Evolutionary conservation across 1,284 basidiomycete genomes (phyloP), one percentile per base, ranked within the genome.

Genomic region (Boletellus dicymbophilus): DNA sequence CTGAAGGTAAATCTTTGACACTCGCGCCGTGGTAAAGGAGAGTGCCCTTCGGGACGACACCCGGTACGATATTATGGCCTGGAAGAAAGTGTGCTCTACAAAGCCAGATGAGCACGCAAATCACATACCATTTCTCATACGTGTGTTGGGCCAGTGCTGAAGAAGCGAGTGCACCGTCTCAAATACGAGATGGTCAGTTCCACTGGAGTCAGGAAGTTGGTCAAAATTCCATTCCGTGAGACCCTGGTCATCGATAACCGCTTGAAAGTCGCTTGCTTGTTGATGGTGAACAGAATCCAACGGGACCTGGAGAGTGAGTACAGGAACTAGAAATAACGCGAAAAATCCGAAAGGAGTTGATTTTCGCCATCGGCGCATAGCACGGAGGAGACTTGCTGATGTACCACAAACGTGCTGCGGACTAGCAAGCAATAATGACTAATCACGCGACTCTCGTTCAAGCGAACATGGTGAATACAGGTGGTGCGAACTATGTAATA

Each of bases 61-160:
- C 36, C 21, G 21, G 21, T 22, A 31, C 30, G 7, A 31, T 16
- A 16, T 31, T 31, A 51, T 79, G 78, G 3, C 77, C 75, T 74
- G 26, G 16, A 31, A 4, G 5, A 4, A 15, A 18, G 31, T 0
- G 0, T 26, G 11, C 23, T 36, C 1, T 2, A 37, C 8, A 37
- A n/a, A 26, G 16, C 1, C 3, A 34, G 15, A 28, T 1, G 23
- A 20, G 6, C 7, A 3, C 3, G 1, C 6, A 23, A n/a, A 34
- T 25, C 7, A 9, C 33, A 2, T 26, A 44, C 43, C 43, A 15
- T 44, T 27, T 27, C 43, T 44, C 33, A 36, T 36, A 21, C 43
- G 43, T 23, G 20, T 6, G 15, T 44, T 44, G 18, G 43, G 33
- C 33, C 43, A 36, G 33, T 20, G 25, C 27, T 44, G 43, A 44